Conservation (phyloP, 1,139 yeast genomes). For the Scheffersomyces cryptocercus region DNA sequence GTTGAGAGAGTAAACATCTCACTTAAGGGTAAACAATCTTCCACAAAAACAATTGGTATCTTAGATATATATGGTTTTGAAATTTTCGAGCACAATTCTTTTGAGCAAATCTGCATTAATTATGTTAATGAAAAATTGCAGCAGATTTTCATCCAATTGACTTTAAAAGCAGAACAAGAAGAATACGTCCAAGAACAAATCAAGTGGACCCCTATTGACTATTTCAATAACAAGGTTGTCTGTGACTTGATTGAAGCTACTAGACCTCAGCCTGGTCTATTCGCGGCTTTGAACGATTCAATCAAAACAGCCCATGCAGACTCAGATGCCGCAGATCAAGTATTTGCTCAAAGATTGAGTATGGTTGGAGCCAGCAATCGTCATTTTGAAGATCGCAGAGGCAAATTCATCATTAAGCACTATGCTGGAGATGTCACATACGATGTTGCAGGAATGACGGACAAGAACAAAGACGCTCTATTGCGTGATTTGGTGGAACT, state of each 20-base stretch:
- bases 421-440: slow-evolving; percentile 99
- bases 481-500: slow-evolving; percentile 84
- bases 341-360: slow-evolving; percentile 88
- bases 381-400: slow-evolving; percentile 87
- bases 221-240: slow-evolving; percentile 93
- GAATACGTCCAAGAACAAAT: slow-evolving; percentile 95
- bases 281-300: slow-evolving; percentile 95
- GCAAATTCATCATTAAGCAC: slow-evolving; percentile 88
- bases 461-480: slow-evolving; percentile 94
- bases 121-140: slow-evolving; percentile 96
- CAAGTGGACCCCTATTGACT: slow-evolving; percentile 96
- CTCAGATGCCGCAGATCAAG: slow-evolving; percentile 94
- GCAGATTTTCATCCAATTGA: slow-evolving; percentile 93
- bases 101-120: slow-evolving; percentile 95
- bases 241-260: slow-evolving; percentile 95
- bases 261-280: slow-evolving; percentile 91
- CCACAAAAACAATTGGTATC: slow-evolving; percentile 80
- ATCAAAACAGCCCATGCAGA: slow-evolving; percentile 99
- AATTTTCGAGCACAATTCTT: slow-evolving; percentile 93
- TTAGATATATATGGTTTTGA: slow-evolving; percentile 98
- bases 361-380: slow-evolving; percentile 76
- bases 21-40: slow-evolving; percentile 38
- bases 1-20: slow-evolving; percentile 91
- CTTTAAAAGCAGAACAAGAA: slow-evolving; percentile 95
- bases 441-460: slow-evolving; percentile 89